Evolutionary conservation across 176 grass and related monocot genomes (phyloP).

Genomic region (Aegilops longissima): DNA sequence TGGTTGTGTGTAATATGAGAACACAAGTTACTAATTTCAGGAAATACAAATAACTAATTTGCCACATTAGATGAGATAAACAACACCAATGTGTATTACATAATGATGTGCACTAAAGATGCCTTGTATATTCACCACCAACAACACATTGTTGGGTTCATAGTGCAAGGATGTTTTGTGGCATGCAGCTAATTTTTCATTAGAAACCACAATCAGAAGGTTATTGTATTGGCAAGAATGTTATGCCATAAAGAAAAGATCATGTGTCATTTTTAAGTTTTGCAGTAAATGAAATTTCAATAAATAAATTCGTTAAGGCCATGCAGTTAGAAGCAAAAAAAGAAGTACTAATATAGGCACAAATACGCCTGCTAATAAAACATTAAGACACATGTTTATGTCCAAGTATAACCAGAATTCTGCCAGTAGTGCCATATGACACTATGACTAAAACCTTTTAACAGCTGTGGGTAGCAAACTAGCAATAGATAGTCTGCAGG

Average conservation of each 20-base stretch:
- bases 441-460: not conserved
- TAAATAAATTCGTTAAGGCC: not conserved
- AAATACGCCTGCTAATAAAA: not conserved
- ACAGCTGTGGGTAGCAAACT: slow-evolving; percentile 14
- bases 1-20: slow-evolving; percentile 40
- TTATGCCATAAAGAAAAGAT: slow-evolving; percentile 4
- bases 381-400: not conserved
- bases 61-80: slow-evolving; percentile 21
- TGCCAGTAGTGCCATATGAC: not conserved
- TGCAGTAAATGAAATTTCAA: not conserved
- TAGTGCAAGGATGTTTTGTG: not conserved
- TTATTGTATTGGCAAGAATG: slow-evolving; percentile 15
- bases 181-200: not conserved
- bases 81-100: not conserved
- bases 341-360: not conserved
- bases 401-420: not conserved
- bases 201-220: not conserved
- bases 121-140: slow-evolving; percentile 13
- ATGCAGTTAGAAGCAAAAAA: slow-evolving; percentile 2
- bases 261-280: slow-evolving; percentile 9
- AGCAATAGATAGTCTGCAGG: not conserved
- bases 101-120: slow-evolving; percentile 15
- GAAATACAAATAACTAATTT: slow-evolving; percentile 37
- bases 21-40: slow-evolving; percentile 21
- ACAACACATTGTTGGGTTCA: slow-evolving; percentile 10